Evolutionary conservation across 2,329 filamentous ascomycete species (phyloP), one percentile per base, ranked within the genome.

Genomic region (Hypomyces rosellus): DNA sequence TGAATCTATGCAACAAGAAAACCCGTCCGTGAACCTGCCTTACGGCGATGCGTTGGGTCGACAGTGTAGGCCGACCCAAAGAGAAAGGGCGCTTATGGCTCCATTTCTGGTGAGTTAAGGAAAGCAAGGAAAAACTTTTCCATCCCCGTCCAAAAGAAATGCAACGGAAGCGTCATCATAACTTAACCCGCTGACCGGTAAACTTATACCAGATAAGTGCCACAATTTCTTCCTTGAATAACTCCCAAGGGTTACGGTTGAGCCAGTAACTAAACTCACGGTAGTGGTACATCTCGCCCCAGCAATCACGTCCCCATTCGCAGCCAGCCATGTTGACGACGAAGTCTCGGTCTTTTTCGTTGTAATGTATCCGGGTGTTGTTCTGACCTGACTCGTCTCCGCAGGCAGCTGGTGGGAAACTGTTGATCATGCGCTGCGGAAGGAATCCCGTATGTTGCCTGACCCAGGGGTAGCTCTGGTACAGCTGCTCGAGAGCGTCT

Each of bases 301-400:
- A 97, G 68, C 93, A 99, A 71, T 99, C 92, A 45, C 93, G 82
- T 4, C 92, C 92, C 86, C 89, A 97, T 68, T 96, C 87, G 66
- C 93, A 99, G 4, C 93, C 93, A 5, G 93, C 93, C 92, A 99
- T 97, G 69, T 96, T 99, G 61, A 99, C 92, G 43, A 97, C 60
- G 63, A 99, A 96, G 67, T 99, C 93, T 25, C 89, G 82, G 53
- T 95, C 90, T 39, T 81, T 76, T 68, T 93, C 77, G 59, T 87
- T 78, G 67, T 99, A 99, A 69, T 99, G 95, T 54, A 95, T 85
- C 14, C 78, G 77, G 1, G 82, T 79, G 61, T 96, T 82, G 59
- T 87, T 83, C 46, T 81, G 81, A 14, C 64, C 64, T 4, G 54
- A 57, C 52, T 85, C 83, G 44, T 90, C 86, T 30, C 84, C 85